Conservation (phyloP, 768 basidiomycete genomes). For the Lentinula raphanica region DNA sequence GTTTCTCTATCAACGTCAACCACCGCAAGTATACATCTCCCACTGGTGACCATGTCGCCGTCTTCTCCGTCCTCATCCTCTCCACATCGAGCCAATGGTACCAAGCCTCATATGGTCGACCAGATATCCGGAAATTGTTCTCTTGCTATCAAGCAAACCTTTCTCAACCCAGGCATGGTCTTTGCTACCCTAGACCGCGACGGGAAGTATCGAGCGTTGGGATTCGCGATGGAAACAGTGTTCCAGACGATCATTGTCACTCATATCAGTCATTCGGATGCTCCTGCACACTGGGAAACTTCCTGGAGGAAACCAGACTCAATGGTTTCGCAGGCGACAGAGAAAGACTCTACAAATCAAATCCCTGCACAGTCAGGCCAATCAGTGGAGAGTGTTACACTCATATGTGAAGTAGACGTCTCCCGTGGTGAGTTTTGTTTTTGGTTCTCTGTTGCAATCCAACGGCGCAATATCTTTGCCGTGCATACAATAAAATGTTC, state of each 20-base stretch:
- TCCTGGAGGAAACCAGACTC: too few relatives aligned
- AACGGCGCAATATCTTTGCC: neutral
- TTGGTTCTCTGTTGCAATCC: neutral
- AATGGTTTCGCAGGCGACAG: too few relatives aligned
- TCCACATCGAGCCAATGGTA: neutral
- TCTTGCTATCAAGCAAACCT: neutral
- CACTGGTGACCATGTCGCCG: neutral
- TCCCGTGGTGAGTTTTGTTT: neutral
- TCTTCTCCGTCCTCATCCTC: neutral
- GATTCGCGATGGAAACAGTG: constrained; percentile 2
- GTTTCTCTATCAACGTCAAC: too few relatives aligned
- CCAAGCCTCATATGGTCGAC: neutral
- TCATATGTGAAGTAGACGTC: neutral
- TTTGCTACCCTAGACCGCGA: neutral
- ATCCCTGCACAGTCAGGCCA: too few relatives aligned
- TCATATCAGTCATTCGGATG: neutral
- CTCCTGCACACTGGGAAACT: too few relatives aligned
- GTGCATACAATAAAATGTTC: too few relatives aligned
- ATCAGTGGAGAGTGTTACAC: neutral
- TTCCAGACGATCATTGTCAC: neutral
- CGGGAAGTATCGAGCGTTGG: neutral
- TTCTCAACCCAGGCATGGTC: neutral
- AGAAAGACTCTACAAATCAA: too few relatives aligned
- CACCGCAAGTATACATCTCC: neutral
- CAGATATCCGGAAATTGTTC: neutral